Evolutionary conservation across 352 stramenopile species (phyloP), one percentile per base, ranked within the genome.

Genomic region (Globisporangium iwayamae): DNA sequence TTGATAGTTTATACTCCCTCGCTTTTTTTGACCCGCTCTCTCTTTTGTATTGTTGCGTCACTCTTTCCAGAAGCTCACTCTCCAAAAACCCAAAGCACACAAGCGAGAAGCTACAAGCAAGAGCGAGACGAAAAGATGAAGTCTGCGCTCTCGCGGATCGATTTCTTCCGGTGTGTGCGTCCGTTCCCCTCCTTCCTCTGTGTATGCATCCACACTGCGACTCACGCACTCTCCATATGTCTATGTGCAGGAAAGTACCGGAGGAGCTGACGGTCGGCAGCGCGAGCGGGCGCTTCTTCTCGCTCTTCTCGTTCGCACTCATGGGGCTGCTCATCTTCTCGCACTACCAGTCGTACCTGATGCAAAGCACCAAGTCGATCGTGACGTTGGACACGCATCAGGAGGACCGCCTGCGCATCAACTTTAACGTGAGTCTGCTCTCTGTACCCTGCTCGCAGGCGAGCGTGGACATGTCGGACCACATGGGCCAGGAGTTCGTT

Each of bases 341-440:
- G 38, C 72, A 93, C 69, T 90, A 81, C 70, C 67, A 78, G 32
- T 79, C 72, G 18, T 93, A 83, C 68, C 57, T 65, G n/a, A 18
- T 61, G 36, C 59, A 76, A 9, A 72, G 71, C 47, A 87, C 75
- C 46, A 74, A 75, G 62, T 87, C 79, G 18, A 80, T 74, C 22
- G 79, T 94, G 20, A 66, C 78, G 45, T 74, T 94, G 68, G 83
- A 94, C 60, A 76, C 79, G 60, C 82, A 93, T 63, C 79, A 91
- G 66, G 85, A 94, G 63, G 83, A 93, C 67, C 81, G 83, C 52
- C 70, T 94, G 53, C 83, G 83, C 38, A 87, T 94, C 48, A 93
- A 93, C 63, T 94, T 94, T 60, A 94, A 94, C 66, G 79, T 94
- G 36, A 91, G 80, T 66, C 59, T 94, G 48, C 74, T 90, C 54